Evolutionary conservation across 176 grass and related monocot genomes (phyloP).

Genomic region (Leersia perrieri): DNA sequence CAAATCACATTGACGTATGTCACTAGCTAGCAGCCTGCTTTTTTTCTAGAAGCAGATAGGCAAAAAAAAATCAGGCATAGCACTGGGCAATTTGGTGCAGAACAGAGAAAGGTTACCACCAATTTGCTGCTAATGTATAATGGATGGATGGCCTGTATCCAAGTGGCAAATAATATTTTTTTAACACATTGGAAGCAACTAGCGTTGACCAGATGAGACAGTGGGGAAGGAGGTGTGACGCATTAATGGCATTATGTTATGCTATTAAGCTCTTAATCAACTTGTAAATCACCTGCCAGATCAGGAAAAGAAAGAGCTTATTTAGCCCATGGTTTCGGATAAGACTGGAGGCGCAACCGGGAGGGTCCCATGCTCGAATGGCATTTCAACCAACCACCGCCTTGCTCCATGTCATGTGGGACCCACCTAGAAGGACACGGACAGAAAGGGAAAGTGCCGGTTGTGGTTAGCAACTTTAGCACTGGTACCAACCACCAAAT

Average conservation of each 20-base stretch:
- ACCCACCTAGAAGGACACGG: slow-evolving; percentile 4
- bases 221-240: slow-evolving; percentile 19
- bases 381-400: not conserved
- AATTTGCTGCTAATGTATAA: not conserved
- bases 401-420: slow-evolving; percentile 12
- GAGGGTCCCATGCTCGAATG: not conserved
- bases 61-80: not conserved
- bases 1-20: not conserved
- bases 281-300: not conserved
- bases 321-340: slow-evolving; percentile 1
- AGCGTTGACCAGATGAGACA: slow-evolving; percentile 18
- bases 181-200: slow-evolving; percentile 14
- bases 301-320: slow-evolving; percentile 23
- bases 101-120: no score
- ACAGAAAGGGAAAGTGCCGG: slow-evolving; percentile 27
- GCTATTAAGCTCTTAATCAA: not conserved
- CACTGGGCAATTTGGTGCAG: slow-evolving; percentile 5
- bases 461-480: no score
- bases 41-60: slow-evolving; percentile 20
- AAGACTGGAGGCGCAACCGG: slow-evolving; percentile 5
- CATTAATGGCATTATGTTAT: not conserved
- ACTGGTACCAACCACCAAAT: slow-evolving; percentile 19
- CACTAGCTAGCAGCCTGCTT: not conserved
- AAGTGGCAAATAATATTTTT: not conserved
- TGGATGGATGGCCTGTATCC: not conserved